phyloP scores from a whole-genome alignment of 208 protist genomes.

The Wallacemonas sp. region DNA sequence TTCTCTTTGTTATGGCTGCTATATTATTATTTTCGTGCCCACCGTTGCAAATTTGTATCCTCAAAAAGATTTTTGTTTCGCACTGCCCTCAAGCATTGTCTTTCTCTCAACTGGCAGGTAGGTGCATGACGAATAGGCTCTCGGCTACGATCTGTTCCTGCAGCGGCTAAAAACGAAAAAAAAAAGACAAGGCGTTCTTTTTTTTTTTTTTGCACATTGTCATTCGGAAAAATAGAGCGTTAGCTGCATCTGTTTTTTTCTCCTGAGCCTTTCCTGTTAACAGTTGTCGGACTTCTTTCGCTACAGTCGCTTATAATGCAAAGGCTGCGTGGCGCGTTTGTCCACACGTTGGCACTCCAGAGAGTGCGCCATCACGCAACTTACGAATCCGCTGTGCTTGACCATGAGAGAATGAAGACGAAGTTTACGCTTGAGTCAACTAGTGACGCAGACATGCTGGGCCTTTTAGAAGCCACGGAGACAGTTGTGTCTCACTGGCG shows the following conservation, averaged over 20 bases:
- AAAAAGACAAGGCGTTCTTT: too few species aligned
- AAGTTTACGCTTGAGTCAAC: constrained; percentile 13
- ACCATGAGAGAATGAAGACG: constrained; percentile 37
- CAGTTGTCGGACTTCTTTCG: background rate
- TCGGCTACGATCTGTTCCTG: too few species aligned
- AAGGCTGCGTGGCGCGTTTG: background rate
- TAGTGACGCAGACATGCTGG: constrained; percentile 22
- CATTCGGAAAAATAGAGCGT: background rate
- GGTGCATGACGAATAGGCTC: too few species aligned
- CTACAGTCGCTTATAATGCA: background rate
- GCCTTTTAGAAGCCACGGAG: constrained; percentile 57
- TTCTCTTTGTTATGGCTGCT: too few species aligned
- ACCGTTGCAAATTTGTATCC: too few species aligned
- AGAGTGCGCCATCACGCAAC: constrained; percentile 40
- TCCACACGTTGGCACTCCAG: background rate
- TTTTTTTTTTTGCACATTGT: constrained; percentile 3
- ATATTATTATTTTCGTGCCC: too few species aligned
- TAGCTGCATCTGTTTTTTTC: background rate
- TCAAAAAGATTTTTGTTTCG: background rate
- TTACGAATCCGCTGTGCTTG: constrained; percentile 48
- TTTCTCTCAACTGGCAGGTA: too few species aligned
- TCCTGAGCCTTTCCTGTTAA: background rate
- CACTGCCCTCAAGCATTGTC: too few species aligned
- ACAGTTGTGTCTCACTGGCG: constrained; percentile 58
- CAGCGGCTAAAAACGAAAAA: too few species aligned